Percentiles rank a stretch among this genome's conserved stretches.
Conservation (phyloP, 2,329 filamentous ascomycete genomes). For the Arachnomyces sp. region DNA sequence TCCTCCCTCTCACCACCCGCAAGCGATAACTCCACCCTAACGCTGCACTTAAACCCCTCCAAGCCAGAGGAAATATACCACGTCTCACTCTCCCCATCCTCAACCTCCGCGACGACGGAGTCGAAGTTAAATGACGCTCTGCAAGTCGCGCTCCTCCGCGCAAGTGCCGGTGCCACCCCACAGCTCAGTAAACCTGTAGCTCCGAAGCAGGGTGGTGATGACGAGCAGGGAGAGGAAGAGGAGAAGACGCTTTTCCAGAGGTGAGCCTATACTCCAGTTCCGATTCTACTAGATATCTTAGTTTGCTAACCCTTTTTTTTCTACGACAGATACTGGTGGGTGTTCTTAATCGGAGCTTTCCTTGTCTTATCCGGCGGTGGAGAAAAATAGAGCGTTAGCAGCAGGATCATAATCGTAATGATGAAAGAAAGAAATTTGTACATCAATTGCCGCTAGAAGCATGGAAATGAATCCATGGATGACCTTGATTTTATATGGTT, state of each 20-base stretch:
- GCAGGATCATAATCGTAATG: no score
- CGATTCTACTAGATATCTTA: background rate
- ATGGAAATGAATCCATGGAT: no score
- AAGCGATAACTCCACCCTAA: slow-evolving; percentile 29
- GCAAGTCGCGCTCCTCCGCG: slow-evolving; percentile 26
- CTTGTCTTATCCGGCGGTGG: slow-evolving; percentile 35
- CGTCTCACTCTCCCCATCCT: slow-evolving; percentile 26
- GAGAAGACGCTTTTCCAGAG: slow-evolving; percentile 39
- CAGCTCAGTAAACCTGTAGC: slow-evolving; percentile 34
- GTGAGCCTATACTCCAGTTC: no score
- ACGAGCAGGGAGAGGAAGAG: slow-evolving; percentile 24
- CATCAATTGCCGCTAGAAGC: no score
- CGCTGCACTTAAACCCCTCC: slow-evolving; percentile 23
- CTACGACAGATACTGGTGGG: slow-evolving; percentile 38
- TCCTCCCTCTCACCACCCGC: slow-evolving; percentile 21
- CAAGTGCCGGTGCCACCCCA: slow-evolving; percentile 26
- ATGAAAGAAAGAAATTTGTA: no score
- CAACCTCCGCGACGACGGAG: slow-evolving; percentile 12
- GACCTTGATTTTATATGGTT: no score
- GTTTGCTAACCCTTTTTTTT: background rate
- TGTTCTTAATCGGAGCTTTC: slow-evolving; percentile 34
- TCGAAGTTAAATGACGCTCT: slow-evolving; percentile 11
- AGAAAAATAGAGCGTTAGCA: slow-evolving; percentile 11
- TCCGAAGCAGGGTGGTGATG: slow-evolving; percentile 30
- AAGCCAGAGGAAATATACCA: slow-evolving; percentile 28